Conservation (phyloP, 768 basidiomycete genomes). For the Gymnopilus dilepis region DNA sequence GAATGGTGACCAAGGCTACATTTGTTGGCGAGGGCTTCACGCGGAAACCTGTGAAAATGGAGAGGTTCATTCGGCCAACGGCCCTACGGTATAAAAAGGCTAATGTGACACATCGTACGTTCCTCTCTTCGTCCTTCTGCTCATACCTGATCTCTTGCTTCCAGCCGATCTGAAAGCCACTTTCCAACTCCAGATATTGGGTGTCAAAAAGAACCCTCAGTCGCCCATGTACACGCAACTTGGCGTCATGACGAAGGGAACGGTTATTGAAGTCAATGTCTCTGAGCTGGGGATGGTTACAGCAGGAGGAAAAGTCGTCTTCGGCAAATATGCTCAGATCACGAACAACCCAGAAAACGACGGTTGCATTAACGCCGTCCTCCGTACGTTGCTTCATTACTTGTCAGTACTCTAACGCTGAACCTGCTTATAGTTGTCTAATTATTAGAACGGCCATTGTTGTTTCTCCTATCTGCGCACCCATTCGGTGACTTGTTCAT, state of each 20-base stretch:
- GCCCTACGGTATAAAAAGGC: conserved; percentile 97
- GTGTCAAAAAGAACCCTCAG: conserved; percentile 99
- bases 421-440: conserved; percentile 32
- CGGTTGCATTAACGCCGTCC: conserved; percentile 94
- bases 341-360: conserved; percentile 97
- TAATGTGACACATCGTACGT: conserved; percentile 94
- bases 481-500: too few species aligned
- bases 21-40: conserved; percentile 99
- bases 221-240: conserved; percentile 97
- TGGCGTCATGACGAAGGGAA: conserved; percentile 98
- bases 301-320: conserved; percentile 93
- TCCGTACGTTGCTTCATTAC: conserved; percentile 60
- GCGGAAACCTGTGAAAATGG: conserved; percentile 98
- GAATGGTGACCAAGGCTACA: conserved; percentile 99
- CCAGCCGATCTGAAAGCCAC: conserved; percentile 96
- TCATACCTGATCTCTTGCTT: conserved; percentile 14
- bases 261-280: conserved; percentile 98
- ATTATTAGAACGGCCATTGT: conserved; percentile 20
- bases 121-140: background rate
- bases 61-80: conserved; percentile 97
- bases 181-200: conserved; percentile 96
- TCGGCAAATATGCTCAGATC: conserved; percentile 92
- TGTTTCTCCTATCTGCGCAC: background rate
- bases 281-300: conserved; percentile 98
- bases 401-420: conserved; percentile 3